These are phyloP conservation scores for Lunasporangiospora selenospora DNA, from an alignment of 192 early-diverging fungal species.

Conservation along the genomic window DNA sequence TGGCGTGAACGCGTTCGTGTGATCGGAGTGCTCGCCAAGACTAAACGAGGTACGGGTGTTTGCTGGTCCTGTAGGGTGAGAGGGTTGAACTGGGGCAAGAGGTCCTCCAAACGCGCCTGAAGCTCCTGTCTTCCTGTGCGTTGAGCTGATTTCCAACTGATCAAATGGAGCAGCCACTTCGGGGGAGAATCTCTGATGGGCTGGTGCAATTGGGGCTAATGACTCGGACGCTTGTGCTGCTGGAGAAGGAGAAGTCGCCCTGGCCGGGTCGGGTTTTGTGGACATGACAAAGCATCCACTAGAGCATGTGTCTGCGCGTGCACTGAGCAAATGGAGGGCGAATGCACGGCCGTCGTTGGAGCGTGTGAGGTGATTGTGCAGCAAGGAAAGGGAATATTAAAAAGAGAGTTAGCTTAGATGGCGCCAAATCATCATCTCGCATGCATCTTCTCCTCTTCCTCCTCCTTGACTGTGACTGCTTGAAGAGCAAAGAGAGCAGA, in stretches of 20 bases:
- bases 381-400: too few relatives aligned
- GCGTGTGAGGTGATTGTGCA: too few relatives aligned
- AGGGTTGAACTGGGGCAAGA: neutral
- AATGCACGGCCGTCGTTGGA: too few relatives aligned
- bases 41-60: constrained; percentile 1
- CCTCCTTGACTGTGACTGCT: too few relatives aligned
- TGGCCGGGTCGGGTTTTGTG: constrained; percentile 25
- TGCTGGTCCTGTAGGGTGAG: neutral
- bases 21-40: constrained; percentile 5
- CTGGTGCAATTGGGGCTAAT: neutral
- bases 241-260: constrained; percentile 23
- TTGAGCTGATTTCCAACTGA: constrained; percentile 18
- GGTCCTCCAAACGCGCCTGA: neutral
- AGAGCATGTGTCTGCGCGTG: too few relatives aligned
- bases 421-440: too few relatives aligned
- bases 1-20: constrained; percentile 29
- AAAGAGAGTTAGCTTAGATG: too few relatives aligned
- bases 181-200: constrained; percentile 1
- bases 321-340: too few relatives aligned
- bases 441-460: too few relatives aligned
- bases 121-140: constrained; percentile 1
- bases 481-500: too few relatives aligned
- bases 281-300: constrained; percentile 40
- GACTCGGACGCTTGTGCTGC: neutral
- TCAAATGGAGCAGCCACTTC: constrained; percentile 3